Percentiles rank a stretch among this genome's conserved stretches.
phyloP scores from a whole-genome alignment of 805 yeast species.

The Kodamaea hsintzibuensis region DNA sequence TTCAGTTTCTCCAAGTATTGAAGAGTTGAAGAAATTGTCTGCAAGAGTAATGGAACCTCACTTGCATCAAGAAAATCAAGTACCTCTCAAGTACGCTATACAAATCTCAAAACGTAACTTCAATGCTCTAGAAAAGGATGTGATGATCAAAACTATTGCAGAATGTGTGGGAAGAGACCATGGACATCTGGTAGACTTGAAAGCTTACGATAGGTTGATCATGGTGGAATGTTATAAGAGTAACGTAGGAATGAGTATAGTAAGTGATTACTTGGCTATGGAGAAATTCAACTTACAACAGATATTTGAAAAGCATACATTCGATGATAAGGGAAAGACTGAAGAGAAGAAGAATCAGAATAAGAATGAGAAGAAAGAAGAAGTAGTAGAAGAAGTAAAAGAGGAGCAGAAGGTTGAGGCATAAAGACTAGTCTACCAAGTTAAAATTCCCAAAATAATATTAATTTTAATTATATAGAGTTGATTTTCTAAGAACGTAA shows the following conservation, averaged over 20 bases:
- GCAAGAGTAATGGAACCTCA: constrained; percentile 62
- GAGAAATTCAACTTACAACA: constrained; percentile 81
- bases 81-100: constrained; percentile 67
- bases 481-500: no score
- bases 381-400: background rate
- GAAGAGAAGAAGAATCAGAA: constrained; percentile 4
- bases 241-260: constrained; percentile 85
- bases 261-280: constrained; percentile 59
- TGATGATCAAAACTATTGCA: constrained; percentile 73
- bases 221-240: constrained; percentile 87
- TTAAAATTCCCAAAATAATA: no score
- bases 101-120: constrained; percentile 79
- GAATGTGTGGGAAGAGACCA: constrained; percentile 65
- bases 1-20: constrained; percentile 71
- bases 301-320: constrained; percentile 54
- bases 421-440: background rate
- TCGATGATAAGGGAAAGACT: constrained; percentile 16
- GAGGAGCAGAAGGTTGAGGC: background rate
- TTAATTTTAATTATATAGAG: background rate
- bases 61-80: constrained; percentile 53
- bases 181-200: constrained; percentile 79
- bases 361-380: background rate
- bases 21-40: constrained; percentile 64
- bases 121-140: constrained; percentile 66
- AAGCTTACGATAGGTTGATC: constrained; percentile 73